These are phyloP conservation scores for Gonapodya sp. DNA, from an alignment of 192 early-diverging fungal genomes.

Conservation along the genomic window DNA sequence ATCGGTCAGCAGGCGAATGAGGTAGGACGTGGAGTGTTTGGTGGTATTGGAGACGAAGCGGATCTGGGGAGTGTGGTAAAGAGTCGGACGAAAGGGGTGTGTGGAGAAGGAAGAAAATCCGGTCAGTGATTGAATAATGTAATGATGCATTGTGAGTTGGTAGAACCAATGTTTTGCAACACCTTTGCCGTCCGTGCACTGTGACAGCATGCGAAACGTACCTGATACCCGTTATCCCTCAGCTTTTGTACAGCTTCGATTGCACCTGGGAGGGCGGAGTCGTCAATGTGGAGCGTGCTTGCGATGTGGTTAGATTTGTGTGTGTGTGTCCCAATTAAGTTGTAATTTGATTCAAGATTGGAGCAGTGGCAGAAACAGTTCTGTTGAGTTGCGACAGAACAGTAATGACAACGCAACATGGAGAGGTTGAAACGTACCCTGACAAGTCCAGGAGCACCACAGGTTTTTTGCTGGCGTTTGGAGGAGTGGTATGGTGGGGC, in stretches of 20 bases:
- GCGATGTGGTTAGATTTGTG: not conserved
- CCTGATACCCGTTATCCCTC: not conserved
- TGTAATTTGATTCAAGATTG: not conserved
- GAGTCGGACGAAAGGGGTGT: not conserved
- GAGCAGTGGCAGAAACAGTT: no score
- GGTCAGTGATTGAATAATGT: no score
- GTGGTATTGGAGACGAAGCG: constrained; percentile 87
- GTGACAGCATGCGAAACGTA: no score
- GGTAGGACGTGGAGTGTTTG: constrained; percentile 46
- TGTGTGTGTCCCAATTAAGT: not conserved
- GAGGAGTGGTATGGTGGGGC: no score
- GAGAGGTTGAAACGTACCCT: no score
- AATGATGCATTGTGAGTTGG: no score
- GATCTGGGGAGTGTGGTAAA: constrained; percentile 20
- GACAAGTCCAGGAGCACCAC: not conserved
- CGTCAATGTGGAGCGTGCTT: not conserved
- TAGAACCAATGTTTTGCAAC: no score
- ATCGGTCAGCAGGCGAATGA: constrained; percentile 44
- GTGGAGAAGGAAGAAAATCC: not conserved
- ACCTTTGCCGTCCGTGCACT: no score
- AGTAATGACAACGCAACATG: no score
- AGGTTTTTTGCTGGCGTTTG: not conserved
- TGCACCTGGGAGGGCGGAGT: not conserved
- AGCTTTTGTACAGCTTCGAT: not conserved
- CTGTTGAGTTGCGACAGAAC: no score